These are phyloP conservation scores for Paramecium caudatum DNA, from an alignment of 73 alveolate genomes.

Conservation along the genomic window DNA sequence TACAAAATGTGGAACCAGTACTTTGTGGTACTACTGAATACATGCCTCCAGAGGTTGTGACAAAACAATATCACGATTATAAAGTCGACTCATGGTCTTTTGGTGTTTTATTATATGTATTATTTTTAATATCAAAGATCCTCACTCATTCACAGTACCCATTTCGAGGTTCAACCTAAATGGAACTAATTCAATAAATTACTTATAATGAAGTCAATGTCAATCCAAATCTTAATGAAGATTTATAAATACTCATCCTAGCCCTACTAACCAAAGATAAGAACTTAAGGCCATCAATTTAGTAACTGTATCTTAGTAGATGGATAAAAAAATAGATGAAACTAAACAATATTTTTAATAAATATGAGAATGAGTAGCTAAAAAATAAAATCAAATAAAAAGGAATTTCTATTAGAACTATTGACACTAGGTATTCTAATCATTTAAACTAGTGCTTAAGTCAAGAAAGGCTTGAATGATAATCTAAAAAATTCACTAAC, in stretches of 20 bases:
- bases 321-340: constrained; percentile 45
- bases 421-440: background rate
- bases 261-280: constrained; percentile 16
- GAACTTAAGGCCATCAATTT: constrained; percentile 7
- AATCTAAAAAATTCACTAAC: background rate
- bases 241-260: background rate
- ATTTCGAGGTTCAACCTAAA: background rate
- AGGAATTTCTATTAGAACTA: constrained; percentile 8
- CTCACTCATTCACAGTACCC: constrained; percentile 9
- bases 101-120: constrained; percentile 85
- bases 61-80: constrained; percentile 80
- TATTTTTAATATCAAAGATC: background rate
- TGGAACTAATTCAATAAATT: background rate
- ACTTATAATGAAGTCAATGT: background rate
- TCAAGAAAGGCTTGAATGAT: constrained; percentile 7
- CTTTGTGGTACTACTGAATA: constrained; percentile 87
- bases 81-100: constrained; percentile 90
- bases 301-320: constrained; percentile 3
- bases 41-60: constrained; percentile 95
- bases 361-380: constrained; percentile 26
- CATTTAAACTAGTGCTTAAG: background rate
- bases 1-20: background rate
- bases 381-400: constrained; percentile 7
- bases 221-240: background rate
- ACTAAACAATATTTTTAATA: constrained; percentile 11